A percentile compares a stretch with the other conserved stretches of the same genome.
These are phyloP conservation scores for Rubroshorea leprosula DNA, from an alignment of 345 rosid genomes.

Conservation along the genomic window DNA sequence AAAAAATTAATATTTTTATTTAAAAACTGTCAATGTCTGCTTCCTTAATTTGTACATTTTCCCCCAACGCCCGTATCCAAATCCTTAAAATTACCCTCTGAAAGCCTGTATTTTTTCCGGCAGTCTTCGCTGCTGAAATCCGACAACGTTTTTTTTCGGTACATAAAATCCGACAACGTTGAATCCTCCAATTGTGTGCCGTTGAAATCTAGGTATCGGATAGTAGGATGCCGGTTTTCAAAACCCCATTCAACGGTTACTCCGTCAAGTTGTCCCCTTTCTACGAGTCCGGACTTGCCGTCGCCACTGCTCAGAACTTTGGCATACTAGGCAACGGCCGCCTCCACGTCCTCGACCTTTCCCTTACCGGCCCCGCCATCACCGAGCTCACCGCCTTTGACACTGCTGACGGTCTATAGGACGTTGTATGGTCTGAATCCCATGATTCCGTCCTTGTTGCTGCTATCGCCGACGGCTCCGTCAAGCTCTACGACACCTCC, in stretches of 20 bases:
- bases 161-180: background rate
- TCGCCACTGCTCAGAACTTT: constrained; percentile 85
- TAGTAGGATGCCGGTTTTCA: constrained; percentile 56
- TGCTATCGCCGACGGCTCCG: constrained; percentile 78
- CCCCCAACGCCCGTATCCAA: no score
- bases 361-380: constrained; percentile 44
- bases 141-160: background rate
- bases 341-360: constrained; percentile 71
- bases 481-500: constrained; percentile 75
- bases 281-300: constrained; percentile 80
- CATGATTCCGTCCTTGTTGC: constrained; percentile 86
- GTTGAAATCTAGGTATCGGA: no score
- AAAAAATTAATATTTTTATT: no score
- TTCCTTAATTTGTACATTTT: background rate
- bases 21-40: no score
- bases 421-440: constrained; percentile 87
- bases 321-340: constrained; percentile 97
- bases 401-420: constrained; percentile 89
- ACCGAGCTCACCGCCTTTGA: constrained; percentile 58
- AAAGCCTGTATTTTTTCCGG: background rate
- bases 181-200: background rate
- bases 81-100: background rate
- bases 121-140: background rate
- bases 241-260: constrained; percentile 39
- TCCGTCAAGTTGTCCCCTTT: constrained; percentile 88